Base-by-base conservation (phyloP, 176 grass and related monocot species). In the Zoysia japonica region DNA sequence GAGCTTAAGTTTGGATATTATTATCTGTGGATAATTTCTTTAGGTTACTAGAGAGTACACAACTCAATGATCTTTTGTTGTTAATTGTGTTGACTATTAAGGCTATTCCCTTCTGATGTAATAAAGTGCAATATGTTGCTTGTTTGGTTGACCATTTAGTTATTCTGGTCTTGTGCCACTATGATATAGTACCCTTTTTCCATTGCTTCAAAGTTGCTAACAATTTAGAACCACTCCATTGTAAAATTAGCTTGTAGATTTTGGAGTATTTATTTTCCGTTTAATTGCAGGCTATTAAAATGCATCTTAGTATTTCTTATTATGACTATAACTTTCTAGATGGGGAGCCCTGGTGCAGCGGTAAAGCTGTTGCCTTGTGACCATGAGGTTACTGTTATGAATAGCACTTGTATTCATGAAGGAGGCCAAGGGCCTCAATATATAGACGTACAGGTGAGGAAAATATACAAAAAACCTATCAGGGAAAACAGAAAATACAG, bases 171-270 rank as follows among this genome's bases (percentile, higher is more conserved):
- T 41, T 52, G 41, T 78, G 39, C 15, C 56, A 12, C 64, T 80
- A 81, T 81, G 36, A 59, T 83, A 50, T 28, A 43, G 65, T 84
- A 60, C 68, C 45, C 19, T 60, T 17, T 41, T 83, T 68, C 35
- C 10, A 14, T 80, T 40, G 20, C 16, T 51, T 39, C 3, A 5
- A 47, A 70, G 42, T 70, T 70, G 66, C 41, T 79, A 53, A 61
- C 11, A 39, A 39, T 76, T 66, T 49, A 48, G 47, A 65, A 71
- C 72, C 12, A 40, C 9, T 19, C 35, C 38, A 68, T 67, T 68
- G 60, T 11, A 11, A 35, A 75, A 6, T 20, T 79, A 15, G n/a
- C 51, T 47, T 56, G 59, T 71, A 64, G 61, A 74, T 67, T 69
- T 48, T 77, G 54, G 36, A 63, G 13, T n/a, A 2, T 28, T 47